These are phyloP conservation scores for Euphorbia celastroides DNA, from an alignment of 441 rosid species.

Conservation along the genomic window DNA sequence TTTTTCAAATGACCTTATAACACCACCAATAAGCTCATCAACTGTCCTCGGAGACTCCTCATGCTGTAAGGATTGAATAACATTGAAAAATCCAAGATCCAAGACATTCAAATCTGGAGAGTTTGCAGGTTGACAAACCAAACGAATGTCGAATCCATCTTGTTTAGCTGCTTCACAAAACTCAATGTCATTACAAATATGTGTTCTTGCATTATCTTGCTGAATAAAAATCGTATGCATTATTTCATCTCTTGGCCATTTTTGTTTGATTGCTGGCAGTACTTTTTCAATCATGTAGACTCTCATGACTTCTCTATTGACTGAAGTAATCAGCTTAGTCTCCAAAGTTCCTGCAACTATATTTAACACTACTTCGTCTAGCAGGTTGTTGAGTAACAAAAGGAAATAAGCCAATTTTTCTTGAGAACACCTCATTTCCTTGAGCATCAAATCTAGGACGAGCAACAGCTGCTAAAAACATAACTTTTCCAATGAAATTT, in stretches of 20 bases:
- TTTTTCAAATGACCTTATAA: not conserved
- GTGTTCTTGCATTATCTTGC: not conserved
- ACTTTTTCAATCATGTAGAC: too few species aligned
- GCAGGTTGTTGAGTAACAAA: not conserved
- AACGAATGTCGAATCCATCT: too few species aligned
- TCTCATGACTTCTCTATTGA: not conserved
- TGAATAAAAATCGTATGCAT: not conserved
- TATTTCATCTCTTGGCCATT: not conserved
- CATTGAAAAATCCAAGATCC: not conserved
- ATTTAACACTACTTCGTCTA: not conserved
- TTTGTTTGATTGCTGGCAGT: not conserved
- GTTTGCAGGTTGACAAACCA: not conserved
- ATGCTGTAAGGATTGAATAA: not conserved
- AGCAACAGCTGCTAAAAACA: not conserved
- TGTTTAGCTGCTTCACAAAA: not conserved
- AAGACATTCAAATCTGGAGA: not conserved
- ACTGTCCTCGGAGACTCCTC: not conserved
- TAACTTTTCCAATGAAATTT: not conserved
- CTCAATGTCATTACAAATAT: not conserved
- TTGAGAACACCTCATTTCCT: not conserved
- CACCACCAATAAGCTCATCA: not conserved
- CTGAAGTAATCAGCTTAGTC: not conserved
- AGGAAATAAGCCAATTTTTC: not conserved
- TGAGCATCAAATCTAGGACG: conserved; percentile 3
- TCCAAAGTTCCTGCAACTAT: not conserved